Evolutionary conservation across 345 rosid species (phyloP).

Genomic region (Eucalyptus urophylla): DNA sequence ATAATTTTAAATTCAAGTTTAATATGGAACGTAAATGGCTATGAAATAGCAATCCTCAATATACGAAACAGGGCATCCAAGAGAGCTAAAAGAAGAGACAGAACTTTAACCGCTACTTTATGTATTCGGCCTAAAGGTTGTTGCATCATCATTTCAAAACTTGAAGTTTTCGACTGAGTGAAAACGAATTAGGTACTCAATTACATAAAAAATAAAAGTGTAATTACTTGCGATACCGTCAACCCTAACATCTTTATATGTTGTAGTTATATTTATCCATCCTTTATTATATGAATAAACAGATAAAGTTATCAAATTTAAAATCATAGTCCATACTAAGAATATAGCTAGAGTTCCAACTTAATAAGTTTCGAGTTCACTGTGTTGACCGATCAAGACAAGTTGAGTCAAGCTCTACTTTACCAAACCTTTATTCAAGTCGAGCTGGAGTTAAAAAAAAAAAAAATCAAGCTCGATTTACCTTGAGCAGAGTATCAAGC

Average conservation of each 20-base stretch:
- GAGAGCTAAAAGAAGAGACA: neutral
- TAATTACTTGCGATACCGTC: neutral
- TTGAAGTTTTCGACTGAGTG: neutral
- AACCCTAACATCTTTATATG: neutral
- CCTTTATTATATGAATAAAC: neutral
- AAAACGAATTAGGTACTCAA: neutral
- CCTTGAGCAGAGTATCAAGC: neutral
- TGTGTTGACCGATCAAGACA: neutral
- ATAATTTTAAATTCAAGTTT: neutral
- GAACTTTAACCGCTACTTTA: neutral
- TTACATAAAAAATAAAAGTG: neutral
- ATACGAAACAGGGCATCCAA: neutral
- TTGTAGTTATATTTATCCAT: neutral
- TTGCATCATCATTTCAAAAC: neutral
- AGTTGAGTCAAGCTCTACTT: neutral
- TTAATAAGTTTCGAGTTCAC: neutral
- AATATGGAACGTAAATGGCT: neutral
- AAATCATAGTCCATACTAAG: neutral
- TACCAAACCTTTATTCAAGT: neutral
- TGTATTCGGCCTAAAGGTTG: too few species aligned
- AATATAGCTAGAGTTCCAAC: neutral
- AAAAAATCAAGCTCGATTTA: neutral
- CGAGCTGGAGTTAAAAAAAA: neutral
- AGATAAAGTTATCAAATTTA: neutral
- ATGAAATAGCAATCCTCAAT: neutral